Evolutionary conservation across 495 filamentous ascomycete species (phyloP), one percentile per base, ranked within the genome.

Genomic region (Polyplosphaeria fusca): DNA sequence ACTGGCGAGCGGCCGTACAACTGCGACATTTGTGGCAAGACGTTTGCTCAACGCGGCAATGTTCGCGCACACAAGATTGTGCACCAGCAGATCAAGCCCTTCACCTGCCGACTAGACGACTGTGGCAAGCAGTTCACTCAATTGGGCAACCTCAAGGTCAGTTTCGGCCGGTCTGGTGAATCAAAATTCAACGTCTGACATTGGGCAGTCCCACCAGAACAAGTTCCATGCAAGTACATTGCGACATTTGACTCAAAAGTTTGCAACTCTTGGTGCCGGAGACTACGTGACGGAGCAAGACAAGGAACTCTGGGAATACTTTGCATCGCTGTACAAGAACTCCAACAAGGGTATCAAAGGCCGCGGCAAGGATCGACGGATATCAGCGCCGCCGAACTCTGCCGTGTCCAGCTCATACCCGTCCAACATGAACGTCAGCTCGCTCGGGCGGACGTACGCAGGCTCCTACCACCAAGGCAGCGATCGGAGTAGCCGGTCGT

Each of bases 261-360:
- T 96, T 67, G 82, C 84, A 2, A 76, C 76, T 52, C 74, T 88
- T 46, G 71, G 73, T 11, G 79, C 86, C 42, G 78, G 77, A 4
- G 80, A 85, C 27, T 72, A 77, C 4, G 82, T 92, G 50, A 77
- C 79, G 3, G 70, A 76, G 1, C 75, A 82, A 32, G 92, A 97
- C 61, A 84, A 81, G 56, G 87, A 89, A 53, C 72, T 96, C 27
- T 91, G 87, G 79, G 81, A 88, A 64, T 95, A 96, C 68, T 94
- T 97, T 59, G 81, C 85, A 2, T 78, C 83, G 1, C 75, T 93
- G 28, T 96, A 96, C 79, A 95, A 94, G 74, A 94, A 96, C 68
- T 86, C 87, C 63, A 91, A 91, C 70, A 95, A 94, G 64, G 92
- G 90, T 2, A 95, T 92, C 71, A 95, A 91, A 71, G 92, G 92